Evolutionary conservation across 108 stramenopile genomes (phyloP), one percentile per base, ranked within the genome.

Genomic region (Nitzschia palea): DNA sequence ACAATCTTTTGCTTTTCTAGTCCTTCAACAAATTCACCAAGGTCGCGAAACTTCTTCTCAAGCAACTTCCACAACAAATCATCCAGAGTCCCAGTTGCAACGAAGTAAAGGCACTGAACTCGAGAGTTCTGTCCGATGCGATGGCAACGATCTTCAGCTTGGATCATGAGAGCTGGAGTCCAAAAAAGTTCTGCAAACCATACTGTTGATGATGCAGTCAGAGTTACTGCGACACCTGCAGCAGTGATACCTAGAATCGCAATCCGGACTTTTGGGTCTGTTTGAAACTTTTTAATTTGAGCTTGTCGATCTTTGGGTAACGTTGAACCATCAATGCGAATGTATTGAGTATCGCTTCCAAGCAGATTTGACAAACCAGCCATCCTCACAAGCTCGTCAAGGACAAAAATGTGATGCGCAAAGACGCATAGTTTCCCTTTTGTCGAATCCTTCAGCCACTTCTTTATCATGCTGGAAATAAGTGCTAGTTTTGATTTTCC

Each of bases 171-270:
- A 10, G 92, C 95, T 1, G 97, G 97, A 27, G 97, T 97, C 95
- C 96, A 97, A 65, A 96, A 97, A 15, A 99, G 81, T 71, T 99
- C 99, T 26, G 97, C 90, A 64, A 99, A 99, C 81, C 96, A 91
- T 17, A 98, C 96, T 22, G 91, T 91, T 32, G 88, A 92, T n/a
- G 97, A 90, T 4, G 97, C 97, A 15, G 99, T 99, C 35, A 99
- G 76, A 14, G 99, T 99, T 14, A 99, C 88, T 48, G 95, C 99
- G 5, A 97, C 92, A 9, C 99, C 99, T 1, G 97, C 97, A 17
- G 99, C 97, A 29, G 97, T 98, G 22, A 99, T 95, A 31, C 95
- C 91, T 66, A 98, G 65, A 20, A 99, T 56, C 0, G 96, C 97
- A 33, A 98, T 78, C 6, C 95, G 78, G 23, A 91, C 65, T 5